phyloP scores from a whole-genome alignment of 805 yeast species.

The Kodamaea sagamina region DNA sequence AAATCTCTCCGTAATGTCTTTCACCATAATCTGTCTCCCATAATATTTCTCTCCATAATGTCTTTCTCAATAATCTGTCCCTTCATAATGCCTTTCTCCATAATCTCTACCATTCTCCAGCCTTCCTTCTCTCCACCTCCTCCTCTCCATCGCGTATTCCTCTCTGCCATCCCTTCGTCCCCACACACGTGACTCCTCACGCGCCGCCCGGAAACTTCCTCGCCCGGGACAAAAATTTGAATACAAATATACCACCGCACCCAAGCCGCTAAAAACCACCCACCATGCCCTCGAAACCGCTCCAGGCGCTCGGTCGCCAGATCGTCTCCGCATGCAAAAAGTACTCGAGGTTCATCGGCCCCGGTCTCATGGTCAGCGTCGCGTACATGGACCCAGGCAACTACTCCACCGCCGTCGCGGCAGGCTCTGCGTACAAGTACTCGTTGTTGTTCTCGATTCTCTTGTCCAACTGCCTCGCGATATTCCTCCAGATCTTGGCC shows the following conservation, averaged over 20 bases:
- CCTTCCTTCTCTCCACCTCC: no score
- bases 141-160: no score
- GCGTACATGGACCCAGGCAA: constrained; percentile 99
- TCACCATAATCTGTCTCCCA: no score
- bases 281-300: constrained; percentile 5
- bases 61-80: no score
- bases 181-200: no score
- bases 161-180: no score
- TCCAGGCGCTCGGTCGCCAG: constrained; percentile 4
- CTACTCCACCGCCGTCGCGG: constrained; percentile 91
- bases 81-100: no score
- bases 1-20: no score
- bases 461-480: constrained; percentile 82
- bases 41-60: no score
- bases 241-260: not conserved
- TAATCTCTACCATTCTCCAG: no score
- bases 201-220: no score
- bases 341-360: constrained; percentile 77
- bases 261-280: not conserved
- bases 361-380: constrained; percentile 92
- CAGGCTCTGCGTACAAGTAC: constrained; percentile 85
- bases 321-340: constrained; percentile 30
- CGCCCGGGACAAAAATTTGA: not conserved
- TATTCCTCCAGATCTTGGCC: constrained; percentile 79
- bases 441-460: constrained; percentile 76